Conservation (phyloP, 2,329 filamentous ascomycete genomes). For the Aspergillus phoenicis region DNA sequence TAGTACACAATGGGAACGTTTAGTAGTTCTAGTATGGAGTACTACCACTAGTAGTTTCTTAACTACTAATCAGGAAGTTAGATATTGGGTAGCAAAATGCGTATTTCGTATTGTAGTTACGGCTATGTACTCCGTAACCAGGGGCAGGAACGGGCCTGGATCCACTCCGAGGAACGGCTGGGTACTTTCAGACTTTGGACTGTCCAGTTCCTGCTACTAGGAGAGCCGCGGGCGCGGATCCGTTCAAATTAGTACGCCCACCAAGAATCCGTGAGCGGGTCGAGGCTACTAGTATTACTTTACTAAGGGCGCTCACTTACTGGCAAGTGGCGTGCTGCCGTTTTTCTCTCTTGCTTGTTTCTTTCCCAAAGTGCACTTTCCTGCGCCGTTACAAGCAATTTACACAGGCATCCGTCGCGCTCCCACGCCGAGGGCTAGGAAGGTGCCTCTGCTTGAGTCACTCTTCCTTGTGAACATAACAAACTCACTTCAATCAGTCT, state of each 20-base stretch:
- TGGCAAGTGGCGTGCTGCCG: background rate
- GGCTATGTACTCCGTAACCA: background rate
- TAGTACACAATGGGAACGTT: no score
- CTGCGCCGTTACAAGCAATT: background rate
- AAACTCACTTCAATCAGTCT: background rate
- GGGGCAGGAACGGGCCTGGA: background rate
- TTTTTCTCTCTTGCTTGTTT: background rate
- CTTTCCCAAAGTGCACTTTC: background rate
- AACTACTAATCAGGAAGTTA: background rate
- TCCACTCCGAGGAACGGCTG: background rate
- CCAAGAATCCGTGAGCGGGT: slow-evolving; percentile 1
- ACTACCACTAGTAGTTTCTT: background rate
- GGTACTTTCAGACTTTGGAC: background rate
- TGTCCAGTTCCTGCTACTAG: no score
- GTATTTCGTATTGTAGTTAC: background rate
- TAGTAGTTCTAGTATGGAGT: no score
- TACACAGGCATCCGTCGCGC: background rate
- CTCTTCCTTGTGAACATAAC: slow-evolving; percentile 2
- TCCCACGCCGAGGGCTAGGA: slow-evolving; percentile 6
- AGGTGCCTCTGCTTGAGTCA: slow-evolving; percentile 15
- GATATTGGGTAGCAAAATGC: background rate
- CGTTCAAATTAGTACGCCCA: background rate
- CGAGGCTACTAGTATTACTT: background rate
- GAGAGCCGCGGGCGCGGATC: no score
- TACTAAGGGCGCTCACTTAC: background rate